Evolutionary conservation across 371 early-diverging fungal species (phyloP).

Genomic region (Mucor racemosus): DNA sequence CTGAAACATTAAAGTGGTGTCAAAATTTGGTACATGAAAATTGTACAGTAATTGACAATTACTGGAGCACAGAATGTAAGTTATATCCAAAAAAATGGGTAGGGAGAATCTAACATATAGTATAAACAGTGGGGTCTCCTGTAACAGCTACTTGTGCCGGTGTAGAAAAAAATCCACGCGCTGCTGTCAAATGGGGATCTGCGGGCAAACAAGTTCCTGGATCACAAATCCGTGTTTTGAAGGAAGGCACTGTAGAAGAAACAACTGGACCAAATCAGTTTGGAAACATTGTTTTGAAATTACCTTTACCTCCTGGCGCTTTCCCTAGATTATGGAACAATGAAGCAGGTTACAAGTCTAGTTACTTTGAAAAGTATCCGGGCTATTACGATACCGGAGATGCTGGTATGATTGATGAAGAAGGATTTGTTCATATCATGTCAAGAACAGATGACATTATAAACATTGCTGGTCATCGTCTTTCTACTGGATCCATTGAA

Average conservation of each 20-base stretch:
- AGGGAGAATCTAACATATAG: neutral
- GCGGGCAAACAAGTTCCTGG: slow-evolving; percentile 84
- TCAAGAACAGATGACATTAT: slow-evolving; percentile 94
- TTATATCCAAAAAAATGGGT: slow-evolving; percentile 11
- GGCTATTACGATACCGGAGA: slow-evolving; percentile 90
- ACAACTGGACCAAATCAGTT: slow-evolving; percentile 58
- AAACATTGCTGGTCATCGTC: slow-evolving; percentile 90
- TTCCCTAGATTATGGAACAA: slow-evolving; percentile 80
- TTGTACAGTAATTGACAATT: slow-evolving; percentile 78
- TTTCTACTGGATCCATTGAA: slow-evolving; percentile 94
- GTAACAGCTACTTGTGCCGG: slow-evolving; percentile 77
- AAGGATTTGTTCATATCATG: slow-evolving; percentile 80
- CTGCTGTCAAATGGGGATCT: slow-evolving; percentile 56
- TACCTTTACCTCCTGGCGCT: slow-evolving; percentile 83
- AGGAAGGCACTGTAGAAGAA: slow-evolving; percentile 55
- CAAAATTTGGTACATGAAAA: slow-evolving; percentile 57
- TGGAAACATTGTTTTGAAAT: slow-evolving; percentile 79
- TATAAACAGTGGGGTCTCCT: slow-evolving; percentile 52
- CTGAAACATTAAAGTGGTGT: slow-evolving; percentile 78
- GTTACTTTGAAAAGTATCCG: slow-evolving; percentile 80
- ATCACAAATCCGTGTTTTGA: slow-evolving; percentile 68
- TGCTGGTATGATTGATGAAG: slow-evolving; percentile 78
- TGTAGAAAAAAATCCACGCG: slow-evolving; percentile 36
- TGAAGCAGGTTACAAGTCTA: slow-evolving; percentile 72
- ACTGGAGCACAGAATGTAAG: slow-evolving; percentile 96